These are phyloP conservation scores for Mycosphaerelloides madeirae DNA, from an alignment of 2,329 filamentous ascomycete species.

Conservation along the genomic window DNA sequence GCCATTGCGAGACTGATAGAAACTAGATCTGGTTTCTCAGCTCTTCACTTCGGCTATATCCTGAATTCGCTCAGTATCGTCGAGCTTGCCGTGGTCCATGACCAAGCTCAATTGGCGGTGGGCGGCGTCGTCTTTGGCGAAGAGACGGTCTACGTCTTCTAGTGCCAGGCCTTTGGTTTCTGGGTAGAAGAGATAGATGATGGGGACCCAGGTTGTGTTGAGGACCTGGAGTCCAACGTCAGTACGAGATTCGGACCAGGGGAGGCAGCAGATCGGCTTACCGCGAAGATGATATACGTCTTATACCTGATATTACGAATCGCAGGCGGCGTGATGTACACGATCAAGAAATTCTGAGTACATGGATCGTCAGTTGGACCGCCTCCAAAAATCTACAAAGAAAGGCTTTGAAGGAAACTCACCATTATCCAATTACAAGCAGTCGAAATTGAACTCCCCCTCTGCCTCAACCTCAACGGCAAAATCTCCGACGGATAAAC, in stretches of 20 bases:
- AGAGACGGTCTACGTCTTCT: constrained; percentile 67
- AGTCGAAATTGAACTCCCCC: constrained; percentile 30
- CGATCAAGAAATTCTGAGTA: constrained; percentile 55
- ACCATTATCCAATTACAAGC: constrained; percentile 31
- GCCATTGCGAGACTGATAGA: too few species aligned
- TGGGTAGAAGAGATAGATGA: constrained; percentile 58
- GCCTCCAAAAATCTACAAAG: neutral
- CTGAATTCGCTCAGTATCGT: neutral
- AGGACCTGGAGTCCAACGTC: constrained; percentile 10
- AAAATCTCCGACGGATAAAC: constrained; percentile 59
- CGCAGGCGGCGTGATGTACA: constrained; percentile 61
- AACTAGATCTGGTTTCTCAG: too few species aligned
- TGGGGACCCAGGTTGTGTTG: constrained; percentile 39
- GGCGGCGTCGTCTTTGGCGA: constrained; percentile 34
- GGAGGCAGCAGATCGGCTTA: constrained; percentile 7
- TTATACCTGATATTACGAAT: constrained; percentile 53
- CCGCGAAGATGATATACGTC: constrained; percentile 48
- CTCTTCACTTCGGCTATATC: neutral
- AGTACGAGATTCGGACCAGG: neutral
- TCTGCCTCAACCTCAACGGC: constrained; percentile 35
- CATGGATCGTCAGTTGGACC: neutral
- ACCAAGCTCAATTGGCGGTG: constrained; percentile 19
- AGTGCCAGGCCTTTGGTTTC: constrained; percentile 53
- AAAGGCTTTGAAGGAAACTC: constrained; percentile 1
- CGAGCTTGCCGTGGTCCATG: constrained; percentile 1